Evolutionary conservation across 345 rosid species (phyloP).

Genomic region (Populus pruinosa): DNA sequence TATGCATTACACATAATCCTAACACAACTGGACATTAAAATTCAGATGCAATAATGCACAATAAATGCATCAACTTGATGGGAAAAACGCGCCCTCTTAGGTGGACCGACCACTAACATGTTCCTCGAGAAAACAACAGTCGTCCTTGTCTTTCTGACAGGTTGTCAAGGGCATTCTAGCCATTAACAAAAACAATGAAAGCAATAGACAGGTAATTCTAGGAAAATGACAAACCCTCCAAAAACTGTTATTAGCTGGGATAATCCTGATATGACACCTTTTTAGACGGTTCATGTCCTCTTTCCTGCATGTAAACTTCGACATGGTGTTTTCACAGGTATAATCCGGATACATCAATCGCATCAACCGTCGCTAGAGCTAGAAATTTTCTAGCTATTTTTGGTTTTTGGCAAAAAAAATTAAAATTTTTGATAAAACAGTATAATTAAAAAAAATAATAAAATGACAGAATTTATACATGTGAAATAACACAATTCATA

Average conservation of each 20-base stretch:
- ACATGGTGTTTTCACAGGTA: too few species aligned
- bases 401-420: too few species aligned
- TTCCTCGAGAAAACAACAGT: background rate
- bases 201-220: background rate
- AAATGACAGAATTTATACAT: too few species aligned
- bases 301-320: background rate
- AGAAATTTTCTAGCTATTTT: background rate
- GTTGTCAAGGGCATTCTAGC: slow-evolving; percentile 13
- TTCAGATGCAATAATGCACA: background rate
- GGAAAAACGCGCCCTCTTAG: background rate
- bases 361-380: background rate
- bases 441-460: too few species aligned
- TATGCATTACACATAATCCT: background rate
- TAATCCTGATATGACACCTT: background rate
- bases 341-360: too few species aligned
- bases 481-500: too few species aligned
- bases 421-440: too few species aligned
- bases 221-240: background rate
- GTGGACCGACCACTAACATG: slow-evolving; percentile 15
- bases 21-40: background rate
- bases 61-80: background rate
- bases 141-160: background rate
- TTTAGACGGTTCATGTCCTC: background rate
- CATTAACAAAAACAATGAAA: background rate
- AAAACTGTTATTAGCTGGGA: background rate